Base-by-base conservation (phyloP, 306 rosid genomes). In the Cucurbita ficifolia region DNA sequence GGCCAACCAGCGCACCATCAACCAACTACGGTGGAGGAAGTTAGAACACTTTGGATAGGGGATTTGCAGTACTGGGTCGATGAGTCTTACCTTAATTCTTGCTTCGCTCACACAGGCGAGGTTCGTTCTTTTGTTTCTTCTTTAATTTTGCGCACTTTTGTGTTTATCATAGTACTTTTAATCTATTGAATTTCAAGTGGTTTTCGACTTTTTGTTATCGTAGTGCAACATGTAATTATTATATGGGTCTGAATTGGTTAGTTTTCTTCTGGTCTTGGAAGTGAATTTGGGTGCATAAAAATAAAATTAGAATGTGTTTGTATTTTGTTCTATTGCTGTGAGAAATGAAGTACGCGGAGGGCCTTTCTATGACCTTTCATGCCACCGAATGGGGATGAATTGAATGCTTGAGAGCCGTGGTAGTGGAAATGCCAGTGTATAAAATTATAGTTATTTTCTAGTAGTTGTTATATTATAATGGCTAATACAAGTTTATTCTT, bases 61-160 rank as follows among this genome's bases (percentile, higher is more conserved):
- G 95, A 92, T 83, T 83, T 92, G 54, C 97, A 92, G 84, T 92
- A 88, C 73, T 92, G 96, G 97, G 90, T 89, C 65, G 97, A 92
- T 58, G 96, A 92, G 58, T 79, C 79, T 52, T 92, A 92, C 72
- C 95, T 92, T 35, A 83, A 48, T 45, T 80, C 78, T 59, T 89
- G 96, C 79, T 92, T 89, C 49, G 83, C 97, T 73, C 97, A 92
- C 83, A 80, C 95, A 14, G 95, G 96, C 83, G 95, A 89, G 79
- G 96, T 88, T 48, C 57, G 46, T 73, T 60, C 21, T 79, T 77
- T 72, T 18, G 70, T 72, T 60, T 72, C 55, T 12, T 43, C 24
- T 7, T 50, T 0, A 70, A 29, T 24, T 14, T 33, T 5, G 9
- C 4, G 19, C 7, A 0, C 43, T 39, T 39, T 39, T 39, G 43